Conservation (phyloP, 2,329 filamentous ascomycete genomes). For the Hymenoscyphus linearis region DNA sequence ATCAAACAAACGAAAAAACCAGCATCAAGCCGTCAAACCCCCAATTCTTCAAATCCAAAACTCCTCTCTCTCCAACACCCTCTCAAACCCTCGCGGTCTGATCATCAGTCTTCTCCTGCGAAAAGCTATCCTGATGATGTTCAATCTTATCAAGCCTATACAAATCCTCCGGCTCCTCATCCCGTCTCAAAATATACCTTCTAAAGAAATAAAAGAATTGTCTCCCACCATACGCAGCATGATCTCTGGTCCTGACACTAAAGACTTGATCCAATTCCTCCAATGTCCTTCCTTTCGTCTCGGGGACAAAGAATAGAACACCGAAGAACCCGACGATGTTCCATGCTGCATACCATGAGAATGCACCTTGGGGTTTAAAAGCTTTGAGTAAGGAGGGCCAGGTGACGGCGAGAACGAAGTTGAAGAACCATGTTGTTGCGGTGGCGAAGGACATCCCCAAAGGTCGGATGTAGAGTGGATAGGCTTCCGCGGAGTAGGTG, state of each 20-base stretch:
- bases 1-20: background rate
- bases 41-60: background rate
- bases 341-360: slow-evolving; percentile 47
- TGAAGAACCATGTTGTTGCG: slow-evolving; percentile 53
- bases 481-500: slow-evolving; percentile 10
- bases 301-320: slow-evolving; percentile 9
- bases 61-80: background rate
- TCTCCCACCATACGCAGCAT: slow-evolving; percentile 24
- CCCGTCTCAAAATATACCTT: slow-evolving; percentile 11
- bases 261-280: slow-evolving; percentile 10
- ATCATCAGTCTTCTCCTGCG: slow-evolving; percentile 8
- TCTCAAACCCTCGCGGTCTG: slow-evolving; percentile 9
- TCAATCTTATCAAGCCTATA: slow-evolving; percentile 4
- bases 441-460: slow-evolving; percentile 58
- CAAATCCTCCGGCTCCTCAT: slow-evolving; percentile 14
- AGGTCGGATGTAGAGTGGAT: slow-evolving; percentile 36
- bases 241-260: slow-evolving; percentile 6
- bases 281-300: slow-evolving; percentile 7
- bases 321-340: slow-evolving; percentile 32
- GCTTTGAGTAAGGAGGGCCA: slow-evolving; percentile 17
- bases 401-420: slow-evolving; percentile 54
- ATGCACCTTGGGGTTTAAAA: slow-evolving; percentile 37
- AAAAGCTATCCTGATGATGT: slow-evolving; percentile 8
- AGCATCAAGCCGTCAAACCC: background rate
- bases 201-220: slow-evolving; percentile 18